Evolutionary conservation across 352 stramenopile genomes (phyloP).

Genomic region (Globisporangium megalacanthum): DNA sequence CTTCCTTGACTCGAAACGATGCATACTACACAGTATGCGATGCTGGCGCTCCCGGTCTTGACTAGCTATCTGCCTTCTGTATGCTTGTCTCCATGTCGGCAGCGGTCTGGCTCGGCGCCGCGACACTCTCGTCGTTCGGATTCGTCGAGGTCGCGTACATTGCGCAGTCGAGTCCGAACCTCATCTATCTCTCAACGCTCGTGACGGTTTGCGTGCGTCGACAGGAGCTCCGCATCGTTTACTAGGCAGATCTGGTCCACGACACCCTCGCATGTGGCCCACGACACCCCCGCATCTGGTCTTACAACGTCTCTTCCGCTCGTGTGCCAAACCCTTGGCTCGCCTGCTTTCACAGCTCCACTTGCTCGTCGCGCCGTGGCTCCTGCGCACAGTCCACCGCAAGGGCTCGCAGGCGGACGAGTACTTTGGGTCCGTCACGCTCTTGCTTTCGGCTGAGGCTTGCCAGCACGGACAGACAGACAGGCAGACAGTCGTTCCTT

Average conservation of each 20-base stretch:
- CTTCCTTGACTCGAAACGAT: not conserved
- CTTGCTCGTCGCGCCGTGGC: conserved; percentile 48
- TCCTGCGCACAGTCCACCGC: conserved; percentile 60
- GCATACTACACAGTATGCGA: too few relatives aligned
- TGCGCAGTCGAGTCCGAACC: conserved; percentile 35
- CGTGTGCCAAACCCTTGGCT: not conserved
- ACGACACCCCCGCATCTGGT: not conserved
- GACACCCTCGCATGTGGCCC: too few relatives aligned
- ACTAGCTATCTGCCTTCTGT: too few relatives aligned
- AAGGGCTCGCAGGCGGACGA: conserved; percentile 64
- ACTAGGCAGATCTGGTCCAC: not conserved
- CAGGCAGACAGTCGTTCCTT: too few relatives aligned
- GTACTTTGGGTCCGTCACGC: conserved; percentile 41
- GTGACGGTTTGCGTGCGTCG: conserved; percentile 43
- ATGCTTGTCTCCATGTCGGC: not conserved
- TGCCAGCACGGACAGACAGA: too few relatives aligned
- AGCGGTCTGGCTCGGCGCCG: conserved; percentile 64
- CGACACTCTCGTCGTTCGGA: conserved; percentile 50
- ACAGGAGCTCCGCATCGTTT: not conserved
- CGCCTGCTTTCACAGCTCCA: conserved; percentile 34
- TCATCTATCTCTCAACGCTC: conserved; percentile 64
- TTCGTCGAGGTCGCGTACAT: conserved; percentile 59
- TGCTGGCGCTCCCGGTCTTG: too few relatives aligned
- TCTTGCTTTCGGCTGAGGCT: too few relatives aligned
- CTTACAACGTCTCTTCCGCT: not conserved